Evolutionary conservation across 1,139 yeast genomes (phyloP), one percentile per base, ranked within the genome.

Genomic region (Yamadazyma pseudoaaseri): DNA sequence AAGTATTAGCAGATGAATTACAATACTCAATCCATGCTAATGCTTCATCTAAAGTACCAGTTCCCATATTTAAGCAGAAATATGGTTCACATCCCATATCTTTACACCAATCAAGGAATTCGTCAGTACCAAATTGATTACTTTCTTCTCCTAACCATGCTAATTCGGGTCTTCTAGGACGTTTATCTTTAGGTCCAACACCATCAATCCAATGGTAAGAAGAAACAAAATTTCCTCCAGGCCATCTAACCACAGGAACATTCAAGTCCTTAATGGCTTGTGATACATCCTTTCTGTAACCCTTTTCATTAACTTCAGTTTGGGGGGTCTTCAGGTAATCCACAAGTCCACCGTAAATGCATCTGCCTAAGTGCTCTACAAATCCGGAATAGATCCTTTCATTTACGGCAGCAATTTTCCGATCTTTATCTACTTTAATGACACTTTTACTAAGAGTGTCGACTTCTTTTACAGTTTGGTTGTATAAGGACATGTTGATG

Each of bases 161-260:
- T 28, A 57, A 47, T 35, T 58, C 63, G 2, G 61, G 62, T 31
- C 61, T 41, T 34, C 54, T 43, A 9, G 61, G 62, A 27, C 64
- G 47, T 6, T 38, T 25, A 17, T 51, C 52, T 31, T 45, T 45
- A 4, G 62, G 62, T 1, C 64, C 64, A 14, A 58, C 56, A 3
- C 60, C 64, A 33, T 58, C 64, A 11, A 48, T 35, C 64, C 64
- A 58, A 36, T 58, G 62, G 30, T 58, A 58, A 4, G 59, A 48
- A 2, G 58, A 50, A 14, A 56, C 60, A 41, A 58, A 58, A 37
- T 58, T 58, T 11, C 64, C 64, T 10, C 64, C 64, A 17, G 64
- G 64, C 52, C 60, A 58, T 37, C 64, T 48, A 12, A 58, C 52
- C 3, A 56, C 60, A 7, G 64, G 62, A 54, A 58, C 51, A 20